Conservation (phyloP, 495 filamentous ascomycete genomes). For the Penicillium bialowiezense region DNA sequence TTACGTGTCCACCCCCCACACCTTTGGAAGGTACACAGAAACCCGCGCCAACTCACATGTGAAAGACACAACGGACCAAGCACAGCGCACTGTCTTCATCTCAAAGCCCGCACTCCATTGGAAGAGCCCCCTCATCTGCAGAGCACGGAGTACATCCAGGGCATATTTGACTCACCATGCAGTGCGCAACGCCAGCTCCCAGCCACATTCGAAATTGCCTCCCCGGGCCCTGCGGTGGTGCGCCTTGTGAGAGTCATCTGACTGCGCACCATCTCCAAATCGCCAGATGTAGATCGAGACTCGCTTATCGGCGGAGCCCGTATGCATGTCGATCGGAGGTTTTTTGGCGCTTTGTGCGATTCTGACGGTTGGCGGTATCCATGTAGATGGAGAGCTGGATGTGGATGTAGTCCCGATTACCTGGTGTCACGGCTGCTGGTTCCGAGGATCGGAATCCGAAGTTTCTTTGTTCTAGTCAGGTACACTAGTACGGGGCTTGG, state of each 20-base stretch:
- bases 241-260: slow-evolving; percentile 23
- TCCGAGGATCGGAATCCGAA: background rate
- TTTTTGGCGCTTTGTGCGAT: slow-evolving; percentile 2
- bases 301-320: slow-evolving; percentile 4
- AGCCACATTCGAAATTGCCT: slow-evolving; percentile 12
- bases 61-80: slow-evolving; percentile 7
- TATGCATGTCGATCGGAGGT: slow-evolving; percentile 2
- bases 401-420: background rate
- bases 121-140: background rate
- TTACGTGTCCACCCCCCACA: too few relatives aligned
- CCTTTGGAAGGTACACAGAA: too few relatives aligned
- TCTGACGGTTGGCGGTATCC: too few relatives aligned
- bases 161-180: slow-evolving; percentile 2
- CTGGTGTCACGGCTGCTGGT: background rate
- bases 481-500: too few relatives aligned
- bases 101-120: background rate
- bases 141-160: slow-evolving; percentile 4
- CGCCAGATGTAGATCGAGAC: background rate
- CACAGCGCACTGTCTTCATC: slow-evolving; percentile 1
- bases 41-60: slow-evolving; percentile 4
- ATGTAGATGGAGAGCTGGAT: too few relatives aligned
- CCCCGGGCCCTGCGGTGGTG: background rate
- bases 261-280: too few relatives aligned
- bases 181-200: slow-evolving; percentile 7
- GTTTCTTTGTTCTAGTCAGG: background rate